A percentile compares a stretch with the other conserved stretches of the same genome.
Conservation (phyloP, 2,329 filamentous ascomycete species). For the Sporothrix brunneoviolacea region DNA sequence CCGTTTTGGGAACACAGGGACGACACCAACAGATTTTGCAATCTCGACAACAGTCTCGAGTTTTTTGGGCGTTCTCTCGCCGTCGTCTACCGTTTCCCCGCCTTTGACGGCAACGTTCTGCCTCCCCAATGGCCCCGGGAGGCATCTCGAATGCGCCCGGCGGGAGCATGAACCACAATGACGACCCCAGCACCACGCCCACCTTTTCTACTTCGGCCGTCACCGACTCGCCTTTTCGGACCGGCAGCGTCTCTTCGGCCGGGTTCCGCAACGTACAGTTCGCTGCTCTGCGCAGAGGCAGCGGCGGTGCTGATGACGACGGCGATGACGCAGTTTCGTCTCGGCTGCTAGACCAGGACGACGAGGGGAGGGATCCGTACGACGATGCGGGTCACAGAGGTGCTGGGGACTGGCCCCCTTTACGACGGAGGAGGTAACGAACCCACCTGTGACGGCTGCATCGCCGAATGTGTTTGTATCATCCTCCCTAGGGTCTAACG, state of each 20-base stretch:
- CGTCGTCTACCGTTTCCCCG: background rate
- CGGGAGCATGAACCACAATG: background rate
- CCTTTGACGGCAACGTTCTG: background rate
- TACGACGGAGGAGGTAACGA: slow-evolving; percentile 13
- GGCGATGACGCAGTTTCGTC: slow-evolving; percentile 7
- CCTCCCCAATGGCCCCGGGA: slow-evolving; percentile 5
- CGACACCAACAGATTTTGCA: too few species aligned
- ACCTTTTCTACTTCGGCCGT: slow-evolving; percentile 5
- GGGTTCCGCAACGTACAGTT: slow-evolving; percentile 17
- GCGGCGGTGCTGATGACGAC: background rate
- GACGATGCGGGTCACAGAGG: slow-evolving; percentile 4
- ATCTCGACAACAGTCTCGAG: too few species aligned
- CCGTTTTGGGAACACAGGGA: too few species aligned
- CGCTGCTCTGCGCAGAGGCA: background rate
- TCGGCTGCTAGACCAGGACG: slow-evolving; percentile 8
- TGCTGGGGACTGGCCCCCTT: slow-evolving; percentile 11
- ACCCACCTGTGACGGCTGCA: too few species aligned
- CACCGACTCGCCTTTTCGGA: slow-evolving; percentile 8
- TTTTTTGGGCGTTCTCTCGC: background rate
- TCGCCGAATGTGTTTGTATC: too few species aligned
- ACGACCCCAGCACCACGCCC: background rate
- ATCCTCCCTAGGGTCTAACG: too few species aligned
- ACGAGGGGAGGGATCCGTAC: slow-evolving; percentile 7
- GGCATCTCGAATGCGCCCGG: background rate
- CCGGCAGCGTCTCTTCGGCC: slow-evolving; percentile 12